Evolutionary conservation across 345 rosid genomes (phyloP), one percentile per base, ranked within the genome.

Genomic region (Melaleuca quinquenervia): DNA sequence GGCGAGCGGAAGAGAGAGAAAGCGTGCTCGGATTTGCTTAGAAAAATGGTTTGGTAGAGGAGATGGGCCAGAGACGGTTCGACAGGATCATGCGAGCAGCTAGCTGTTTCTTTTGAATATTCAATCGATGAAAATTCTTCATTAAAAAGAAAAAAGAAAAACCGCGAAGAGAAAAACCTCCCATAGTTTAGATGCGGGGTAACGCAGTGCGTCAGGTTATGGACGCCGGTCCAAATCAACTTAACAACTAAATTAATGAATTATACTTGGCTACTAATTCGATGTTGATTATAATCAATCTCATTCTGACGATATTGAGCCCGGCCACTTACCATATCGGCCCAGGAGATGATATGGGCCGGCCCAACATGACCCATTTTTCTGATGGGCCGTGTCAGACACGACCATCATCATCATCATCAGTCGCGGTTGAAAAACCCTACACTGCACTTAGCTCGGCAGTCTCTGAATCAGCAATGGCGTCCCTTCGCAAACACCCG

Each of bases 401-500:
- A 1, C 14, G 48, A 70, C 80, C 78, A 36, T 70, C 76, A 32
- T 64, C 80, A 2, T 62, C 76, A 7, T 64, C 76, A 20, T 32
- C 11, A 9, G 22, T 64, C 48, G 80, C 80, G 0, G 2, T 13
- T 36, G 32, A 70, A 32, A 70, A 70, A 70, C 80, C 80, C 80
- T 70, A 70, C 26, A 0, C 14, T 5, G 13, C 78, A 1, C 48
- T 26, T 6, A 36, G 80, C 80, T 36, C 80, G 48, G 48, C 80
- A 24, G 48, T 1, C 80, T 36, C 54, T 32, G 41, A 44, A 78
- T 83, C 85, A 41, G 82, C 50, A 41, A 83, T 88, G 91, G 89
- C 90, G 83, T 90, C 85, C 84, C 82, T 88, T 18, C 18, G 74
- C 84, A 90, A 48, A 32, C 84, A 50, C 85, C 62, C 87, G 12